Base-by-base conservation (phyloP, 352 stramenopile genomes). In the Halophytophthora polymorphica region DNA sequence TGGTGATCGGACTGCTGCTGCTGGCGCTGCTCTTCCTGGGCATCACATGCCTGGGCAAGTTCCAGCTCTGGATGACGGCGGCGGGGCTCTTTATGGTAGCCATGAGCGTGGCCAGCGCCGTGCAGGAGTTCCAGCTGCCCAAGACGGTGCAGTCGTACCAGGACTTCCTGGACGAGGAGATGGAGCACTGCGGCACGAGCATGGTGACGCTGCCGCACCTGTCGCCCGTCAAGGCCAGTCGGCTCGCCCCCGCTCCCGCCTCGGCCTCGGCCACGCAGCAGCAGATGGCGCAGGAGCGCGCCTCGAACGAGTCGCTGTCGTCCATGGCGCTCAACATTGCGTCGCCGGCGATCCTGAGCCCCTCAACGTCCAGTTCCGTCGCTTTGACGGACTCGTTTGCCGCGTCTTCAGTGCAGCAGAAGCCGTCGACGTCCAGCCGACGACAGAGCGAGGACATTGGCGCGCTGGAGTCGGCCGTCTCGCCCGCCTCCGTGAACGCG, bases 61-160 rank as follows among this genome's bases (percentile, higher is more conserved):
- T 83, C 48, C 73, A 86, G 59, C 64, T 87, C 29, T 89, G 73
- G 75, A 84, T 89, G 78, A 87, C 69, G 2, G 58, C 58, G 25
- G 75, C 69, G 6, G 78, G 78, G 13, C 64, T 89, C 15, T 43
- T 77, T 31, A 84, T 89, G 73, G 56, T 89, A 14, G 63, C 67
- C 12, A 60, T 86, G 48, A 89, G 75, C 56, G 64, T 89, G 15
- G 64, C 64, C 13, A 86, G 62, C 47, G 75, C 77, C 18, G 67
- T 85, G 37, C 76, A 88, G 56, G 78, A 87, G 62, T 77, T 89
- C 54, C 69, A 68, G 42, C 34, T 66, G 25, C 52, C 62, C 41
- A 64, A 78, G 53, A 61, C 49, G 1, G 55, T 58, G 22, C 53
- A 76, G 48, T 75, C 67, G 45, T 78, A 76, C 55, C 71, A 80